phyloP scores from a whole-genome alignment of 164 flowering plant genomes.

The Magnolia kwangsiensis region DNA sequence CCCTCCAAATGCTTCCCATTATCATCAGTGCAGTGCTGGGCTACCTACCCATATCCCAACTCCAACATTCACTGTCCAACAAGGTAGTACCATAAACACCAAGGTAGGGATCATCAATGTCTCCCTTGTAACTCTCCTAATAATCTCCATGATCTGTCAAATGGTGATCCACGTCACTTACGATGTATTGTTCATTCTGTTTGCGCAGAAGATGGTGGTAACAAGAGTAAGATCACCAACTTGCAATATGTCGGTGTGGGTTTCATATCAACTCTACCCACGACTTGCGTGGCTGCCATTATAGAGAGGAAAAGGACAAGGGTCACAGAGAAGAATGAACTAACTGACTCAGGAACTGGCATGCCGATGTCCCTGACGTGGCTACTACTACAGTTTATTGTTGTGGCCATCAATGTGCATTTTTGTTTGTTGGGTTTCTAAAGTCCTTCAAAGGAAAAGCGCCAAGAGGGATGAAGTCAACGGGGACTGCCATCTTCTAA shows the following conservation, averaged over 20 bases:
- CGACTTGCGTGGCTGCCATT: conserved; percentile 52
- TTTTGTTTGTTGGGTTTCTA: conserved; percentile 11
- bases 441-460: conserved; percentile 11
- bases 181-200: conserved; percentile 47
- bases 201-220: conserved; percentile 29
- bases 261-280: conserved; percentile 16
- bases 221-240: conserved; percentile 45
- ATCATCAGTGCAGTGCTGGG: not conserved
- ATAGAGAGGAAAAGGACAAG: conserved; percentile 55
- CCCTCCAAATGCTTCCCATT: conserved; percentile 2
- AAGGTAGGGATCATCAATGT: conserved; percentile 40
- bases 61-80: conserved; percentile 58
- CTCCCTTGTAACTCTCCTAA: conserved; percentile 34
- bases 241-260: conserved; percentile 60
- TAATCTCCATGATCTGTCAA: conserved; percentile 53
- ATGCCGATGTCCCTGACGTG: conserved; percentile 15
- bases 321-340: conserved; percentile 25
- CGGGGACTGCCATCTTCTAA: conserved; percentile 13
- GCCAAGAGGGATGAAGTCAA: conserved; percentile 13
- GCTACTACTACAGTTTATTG: conserved; percentile 43
- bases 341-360: conserved; percentile 27
- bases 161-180: conserved; percentile 49
- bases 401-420: conserved; percentile 4
- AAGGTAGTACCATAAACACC: conserved; percentile 63
- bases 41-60: conserved; percentile 19